Evolutionary conservation across 352 stramenopile genomes (phyloP).

Genomic region (Globisporangium alternatum): DNA sequence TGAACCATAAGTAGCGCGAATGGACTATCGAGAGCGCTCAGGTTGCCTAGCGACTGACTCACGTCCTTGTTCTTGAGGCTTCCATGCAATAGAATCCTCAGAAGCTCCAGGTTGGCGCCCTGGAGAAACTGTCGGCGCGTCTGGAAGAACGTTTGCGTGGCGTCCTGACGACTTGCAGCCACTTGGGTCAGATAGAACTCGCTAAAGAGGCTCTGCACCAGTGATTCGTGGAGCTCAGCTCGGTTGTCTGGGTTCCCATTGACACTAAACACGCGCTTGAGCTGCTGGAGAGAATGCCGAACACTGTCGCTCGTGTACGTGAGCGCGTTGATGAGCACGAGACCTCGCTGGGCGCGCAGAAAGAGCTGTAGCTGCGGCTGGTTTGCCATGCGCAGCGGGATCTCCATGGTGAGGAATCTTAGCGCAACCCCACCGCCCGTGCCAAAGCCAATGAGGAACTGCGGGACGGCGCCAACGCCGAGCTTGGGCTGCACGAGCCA

Average conservation of each 20-base stretch:
- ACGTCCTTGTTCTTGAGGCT: constrained; percentile 42
- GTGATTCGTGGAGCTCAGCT: constrained; percentile 49
- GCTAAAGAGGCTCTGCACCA: constrained; percentile 47
- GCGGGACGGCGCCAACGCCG: constrained; percentile 49
- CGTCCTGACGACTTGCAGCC: constrained; percentile 32
- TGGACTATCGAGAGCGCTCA: constrained; percentile 23
- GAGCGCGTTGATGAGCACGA: constrained; percentile 58
- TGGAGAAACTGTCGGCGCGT: constrained; percentile 50
- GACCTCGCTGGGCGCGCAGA: constrained; percentile 35
- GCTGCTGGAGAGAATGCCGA: constrained; percentile 13
- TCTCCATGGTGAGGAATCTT: constrained; percentile 41
- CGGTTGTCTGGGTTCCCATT: constrained; percentile 11
- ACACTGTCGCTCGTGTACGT: constrained; percentile 23
- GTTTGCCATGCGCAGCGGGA: constrained; percentile 28
- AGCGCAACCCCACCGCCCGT: constrained; percentile 48
- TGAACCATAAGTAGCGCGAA: constrained; percentile 61
- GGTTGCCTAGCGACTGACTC: constrained; percentile 25
- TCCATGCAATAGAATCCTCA: constrained; percentile 41
- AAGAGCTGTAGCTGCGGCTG: constrained; percentile 35
- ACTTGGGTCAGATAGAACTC: constrained; percentile 63
- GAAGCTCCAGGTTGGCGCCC: constrained; percentile 22
- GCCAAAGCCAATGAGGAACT: constrained; percentile 68
- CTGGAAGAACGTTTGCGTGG: constrained; percentile 51
- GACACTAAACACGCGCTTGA: constrained; percentile 11
- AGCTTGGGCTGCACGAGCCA: constrained; percentile 80